phyloP scores from a whole-genome alignment of 2,329 filamentous ascomycete species.

The Arthroderma sp. region DNA sequence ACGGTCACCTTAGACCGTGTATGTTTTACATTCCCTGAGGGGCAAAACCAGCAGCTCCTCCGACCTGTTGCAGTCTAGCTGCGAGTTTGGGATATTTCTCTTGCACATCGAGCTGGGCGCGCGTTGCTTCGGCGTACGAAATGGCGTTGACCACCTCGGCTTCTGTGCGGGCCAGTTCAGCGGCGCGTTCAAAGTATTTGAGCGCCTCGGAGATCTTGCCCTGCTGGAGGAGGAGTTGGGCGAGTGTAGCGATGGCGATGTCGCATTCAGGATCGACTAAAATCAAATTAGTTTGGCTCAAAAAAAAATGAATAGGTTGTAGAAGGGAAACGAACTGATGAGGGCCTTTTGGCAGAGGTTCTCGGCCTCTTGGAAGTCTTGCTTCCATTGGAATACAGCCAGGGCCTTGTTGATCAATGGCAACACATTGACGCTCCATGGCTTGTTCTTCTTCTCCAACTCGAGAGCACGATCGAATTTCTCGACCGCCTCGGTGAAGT shows the following conservation, averaged over 20 bases:
- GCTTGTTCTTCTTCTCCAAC: slow-evolving; percentile 91
- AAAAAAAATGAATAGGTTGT: not conserved
- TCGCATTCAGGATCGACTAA: slow-evolving; percentile 95
- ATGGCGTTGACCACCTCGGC: slow-evolving; percentile 92
- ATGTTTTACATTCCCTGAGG: not conserved
- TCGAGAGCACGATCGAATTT: slow-evolving; percentile 98
- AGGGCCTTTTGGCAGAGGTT: slow-evolving; percentile 94
- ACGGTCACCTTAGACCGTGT: not conserved
- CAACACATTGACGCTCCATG: slow-evolving; percentile 91
- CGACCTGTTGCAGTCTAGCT: slow-evolving; percentile 53
- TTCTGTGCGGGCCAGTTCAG: slow-evolving; percentile 85
- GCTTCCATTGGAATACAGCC: slow-evolving; percentile 95
- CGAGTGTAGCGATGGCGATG: slow-evolving; percentile 97
- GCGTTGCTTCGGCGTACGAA: slow-evolving; percentile 90
- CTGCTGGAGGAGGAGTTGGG: slow-evolving; percentile 90
- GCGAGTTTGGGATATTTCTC: slow-evolving; percentile 75
- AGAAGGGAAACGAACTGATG: slow-evolving; percentile 56
- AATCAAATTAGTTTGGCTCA: slow-evolving; percentile 3
- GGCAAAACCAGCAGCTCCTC: slow-evolving; percentile 25
- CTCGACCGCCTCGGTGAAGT: slow-evolving; percentile 87
- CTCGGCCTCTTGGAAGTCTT: slow-evolving; percentile 88
- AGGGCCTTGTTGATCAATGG: slow-evolving; percentile 98
- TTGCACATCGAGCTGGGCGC: slow-evolving; percentile 86
- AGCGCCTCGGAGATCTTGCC: slow-evolving; percentile 92
- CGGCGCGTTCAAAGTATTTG: slow-evolving; percentile 92